Evolutionary conservation across 2,329 filamentous ascomycete genomes (phyloP).

Genomic region (Coniochaeta ligniaria): DNA sequence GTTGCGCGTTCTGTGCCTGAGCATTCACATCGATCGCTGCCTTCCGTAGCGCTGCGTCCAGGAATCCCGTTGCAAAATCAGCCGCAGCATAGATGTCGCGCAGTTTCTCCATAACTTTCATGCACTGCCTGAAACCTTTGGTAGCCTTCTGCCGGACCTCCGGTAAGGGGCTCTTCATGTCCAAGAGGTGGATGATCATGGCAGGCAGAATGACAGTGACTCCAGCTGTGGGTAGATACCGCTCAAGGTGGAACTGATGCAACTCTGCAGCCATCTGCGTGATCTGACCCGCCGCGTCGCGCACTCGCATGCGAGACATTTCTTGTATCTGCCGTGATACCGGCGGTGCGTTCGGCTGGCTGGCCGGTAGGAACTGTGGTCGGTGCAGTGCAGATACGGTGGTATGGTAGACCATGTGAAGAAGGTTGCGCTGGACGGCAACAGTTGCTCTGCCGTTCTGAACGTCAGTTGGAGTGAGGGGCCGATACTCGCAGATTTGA

Average conservation of each 20-base stretch:
- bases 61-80: slow-evolving; percentile 91
- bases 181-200: slow-evolving; percentile 86
- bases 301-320: slow-evolving; percentile 73
- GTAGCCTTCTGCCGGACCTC: slow-evolving; percentile 64
- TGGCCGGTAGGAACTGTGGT: slow-evolving; percentile 79
- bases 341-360: slow-evolving; percentile 35
- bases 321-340: slow-evolving; percentile 68
- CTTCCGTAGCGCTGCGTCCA: slow-evolving; percentile 87
- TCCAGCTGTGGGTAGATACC: slow-evolving; percentile 77
- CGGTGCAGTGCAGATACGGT: slow-evolving; percentile 86
- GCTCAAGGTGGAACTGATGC: slow-evolving; percentile 63
- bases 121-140: slow-evolving; percentile 85
- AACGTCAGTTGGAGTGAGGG: slow-evolving; percentile 45
- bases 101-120: slow-evolving; percentile 82
- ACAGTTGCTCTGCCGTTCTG: slow-evolving; percentile 53
- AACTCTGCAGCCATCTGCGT: slow-evolving; percentile 74
- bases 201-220: slow-evolving; percentile 85
- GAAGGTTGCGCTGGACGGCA: slow-evolving; percentile 69
- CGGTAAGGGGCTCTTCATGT: slow-evolving; percentile 76
- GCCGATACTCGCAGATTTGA: slow-evolving; percentile 60
- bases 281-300: slow-evolving; percentile 77
- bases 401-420: slow-evolving; percentile 92
- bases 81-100: slow-evolving; percentile 87
- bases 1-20: slow-evolving; percentile 16
- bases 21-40: slow-evolving; percentile 64